Base-by-base conservation (phyloP, 345 rosid genomes). In the Brassica napus region DNA sequence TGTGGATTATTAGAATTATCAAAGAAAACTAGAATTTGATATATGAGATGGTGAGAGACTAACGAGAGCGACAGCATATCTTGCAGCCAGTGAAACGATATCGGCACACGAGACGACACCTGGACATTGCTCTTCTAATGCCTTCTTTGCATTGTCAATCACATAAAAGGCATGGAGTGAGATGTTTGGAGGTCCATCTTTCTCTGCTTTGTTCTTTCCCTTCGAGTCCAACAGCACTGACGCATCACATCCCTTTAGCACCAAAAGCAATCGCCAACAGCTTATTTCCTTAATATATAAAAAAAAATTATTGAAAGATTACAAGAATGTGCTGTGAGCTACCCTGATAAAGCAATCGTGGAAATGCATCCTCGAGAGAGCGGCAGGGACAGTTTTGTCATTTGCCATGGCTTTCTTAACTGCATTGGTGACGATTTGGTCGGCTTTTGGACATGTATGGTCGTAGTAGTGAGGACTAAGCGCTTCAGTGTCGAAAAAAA, bases 91-190 rank as follows among this genome's bases (percentile, higher is more conserved):
- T 64, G 98, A 91, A 79, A 94, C 72, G 64, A 94, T 90, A 71
- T 92, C 97, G 12, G 97, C 97, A 77, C 98, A 92, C 61, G 98
- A 94, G 71, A 94, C 94, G 0, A 89, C 84, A 12, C 94, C 92
- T 0, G 94, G 97, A 74, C 97, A 92, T 74, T 72, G n/a, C 14
- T 84, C 87, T 84, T 94, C 98, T 28, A 91, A 75, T 1, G 91
- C 92, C 61, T 86, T 84, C 87, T 92, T 94, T 5, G 97, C 97
- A 75, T 83, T 77, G 82, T 91, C 95, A 71, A 92, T 89, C 5
- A 91, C 97, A 72, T 91, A 87, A 73, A 94, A 92, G 2, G 97
- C 98, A 81, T 89, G 98, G 68, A 92, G 75, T 15, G 98, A 92
- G 59, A 92, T 80, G 74, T 94, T 89, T 16, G 97, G 97, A 73